Evolutionary conservation across 495 filamentous ascomycete species (phyloP).

Genomic region (Neurospora pannonica): DNA sequence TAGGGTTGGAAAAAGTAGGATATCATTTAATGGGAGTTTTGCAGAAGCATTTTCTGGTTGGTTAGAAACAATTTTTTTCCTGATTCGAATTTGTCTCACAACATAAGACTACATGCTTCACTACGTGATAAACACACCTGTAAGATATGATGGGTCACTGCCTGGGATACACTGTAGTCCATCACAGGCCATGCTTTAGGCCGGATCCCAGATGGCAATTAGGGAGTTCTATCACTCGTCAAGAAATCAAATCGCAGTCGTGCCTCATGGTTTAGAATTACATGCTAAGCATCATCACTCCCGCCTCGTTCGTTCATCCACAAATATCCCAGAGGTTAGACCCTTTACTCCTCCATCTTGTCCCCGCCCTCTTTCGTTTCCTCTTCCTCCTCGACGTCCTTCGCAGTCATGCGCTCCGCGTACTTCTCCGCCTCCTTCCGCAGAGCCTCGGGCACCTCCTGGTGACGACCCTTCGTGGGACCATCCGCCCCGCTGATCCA

Average conservation of each 20-base stretch:
- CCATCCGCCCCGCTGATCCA: slow-evolving; percentile 80
- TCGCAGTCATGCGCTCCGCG: slow-evolving; percentile 71
- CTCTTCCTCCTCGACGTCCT: slow-evolving; percentile 64
- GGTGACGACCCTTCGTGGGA: slow-evolving; percentile 82
- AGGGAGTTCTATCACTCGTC: not conserved
- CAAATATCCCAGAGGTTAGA: not conserved
- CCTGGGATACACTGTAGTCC: not conserved
- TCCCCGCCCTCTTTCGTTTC: slow-evolving; percentile 45
- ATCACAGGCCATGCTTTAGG: not conserved
- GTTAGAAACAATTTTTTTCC: not conserved
- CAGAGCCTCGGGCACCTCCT: slow-evolving; percentile 82
- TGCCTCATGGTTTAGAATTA: not conserved
- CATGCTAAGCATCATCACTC: not conserved
- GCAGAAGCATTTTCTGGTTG: not conserved
- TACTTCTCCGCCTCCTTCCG: slow-evolving; percentile 82
- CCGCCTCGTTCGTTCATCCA: not conserved
- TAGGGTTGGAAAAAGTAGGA: not conserved
- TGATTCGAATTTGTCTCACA: not conserved
- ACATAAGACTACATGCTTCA: not conserved
- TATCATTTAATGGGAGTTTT: not conserved
- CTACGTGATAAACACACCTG: not conserved
- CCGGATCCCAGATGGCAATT: not conserved
- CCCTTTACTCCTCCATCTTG: slow-evolving; percentile 64
- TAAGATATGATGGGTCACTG: not conserved
- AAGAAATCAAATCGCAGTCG: not conserved